A percentile compares a stretch with the other conserved stretches of the same genome.
These are phyloP conservation scores for Pseudogymnoascus sp. DNA, from an alignment of 2,329 filamentous ascomycete species.

Conservation along the genomic window DNA sequence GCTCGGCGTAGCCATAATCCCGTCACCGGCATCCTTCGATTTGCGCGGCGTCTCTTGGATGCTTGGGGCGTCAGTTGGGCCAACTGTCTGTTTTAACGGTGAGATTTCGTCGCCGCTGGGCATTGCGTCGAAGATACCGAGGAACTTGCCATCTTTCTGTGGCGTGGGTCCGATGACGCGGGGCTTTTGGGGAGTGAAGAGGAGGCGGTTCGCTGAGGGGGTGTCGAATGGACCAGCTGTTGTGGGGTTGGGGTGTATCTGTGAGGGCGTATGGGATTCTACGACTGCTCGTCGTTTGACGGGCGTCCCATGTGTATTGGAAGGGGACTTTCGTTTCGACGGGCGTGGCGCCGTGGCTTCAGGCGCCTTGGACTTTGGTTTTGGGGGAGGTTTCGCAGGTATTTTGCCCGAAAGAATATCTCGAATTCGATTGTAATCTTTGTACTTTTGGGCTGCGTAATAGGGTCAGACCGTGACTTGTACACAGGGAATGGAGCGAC, in stretches of 20 bases:
- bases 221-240: conserved; percentile 44
- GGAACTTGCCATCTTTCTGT: conserved; percentile 67
- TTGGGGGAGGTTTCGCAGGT: conserved; percentile 26
- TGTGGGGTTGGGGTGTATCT: conserved; percentile 29
- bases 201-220: conserved; percentile 48
- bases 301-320: conserved; percentile 34
- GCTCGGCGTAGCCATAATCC: conserved; percentile 2
- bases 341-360: conserved; percentile 20
- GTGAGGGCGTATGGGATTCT: conserved; percentile 40
- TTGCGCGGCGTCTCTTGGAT: conserved; percentile 35
- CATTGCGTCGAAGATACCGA: conserved; percentile 70
- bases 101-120: conserved; percentile 38
- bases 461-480: conserved; percentile 14
- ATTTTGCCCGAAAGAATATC: conserved; percentile 51
- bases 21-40: conserved; percentile 12
- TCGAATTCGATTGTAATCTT: conserved; percentile 62
- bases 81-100: conserved; percentile 21
- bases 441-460: conserved; percentile 62
- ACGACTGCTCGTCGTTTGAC: conserved; percentile 43
- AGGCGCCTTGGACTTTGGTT: conserved; percentile 32
- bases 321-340: conserved; percentile 20
- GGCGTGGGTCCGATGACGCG: conserved; percentile 70
- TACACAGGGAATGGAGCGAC: conserved; percentile 14
- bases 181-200: conserved; percentile 53
- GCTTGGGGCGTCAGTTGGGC: conserved; percentile 22